A percentile compares a stretch with the other conserved stretches of the same genome.
phyloP scores from a whole-genome alignment of 208 protist genomes.

The Leptomonas pyrrhocoris region DNA sequence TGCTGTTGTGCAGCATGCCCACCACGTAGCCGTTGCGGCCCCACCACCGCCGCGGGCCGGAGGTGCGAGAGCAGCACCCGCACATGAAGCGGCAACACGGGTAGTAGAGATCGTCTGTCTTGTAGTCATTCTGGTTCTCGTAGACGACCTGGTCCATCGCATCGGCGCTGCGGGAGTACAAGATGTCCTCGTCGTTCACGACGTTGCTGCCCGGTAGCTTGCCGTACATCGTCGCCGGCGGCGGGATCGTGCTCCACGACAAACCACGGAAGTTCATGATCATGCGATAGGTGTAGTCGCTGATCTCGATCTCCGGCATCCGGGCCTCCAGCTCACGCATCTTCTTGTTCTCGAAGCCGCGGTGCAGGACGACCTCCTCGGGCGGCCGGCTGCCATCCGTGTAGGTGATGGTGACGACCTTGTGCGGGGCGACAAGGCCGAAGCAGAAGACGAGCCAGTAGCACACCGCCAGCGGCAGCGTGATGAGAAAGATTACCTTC shows the following conservation, averaged over 20 bases:
- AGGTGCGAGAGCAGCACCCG: conserved; percentile 27
- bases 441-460: conserved; percentile 82
- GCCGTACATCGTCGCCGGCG: conserved; percentile 21
- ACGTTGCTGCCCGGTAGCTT: conserved; percentile 8
- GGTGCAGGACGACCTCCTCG: conserved; percentile 35
- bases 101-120: conserved; percentile 43
- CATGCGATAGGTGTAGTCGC: conserved; percentile 47
- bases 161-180: conserved; percentile 5
- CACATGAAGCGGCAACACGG: conserved; percentile 37
- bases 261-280: conserved; percentile 53
- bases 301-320: conserved; percentile 19
- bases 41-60: conserved; percentile 53
- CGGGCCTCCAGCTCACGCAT: conserved; percentile 30
- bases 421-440: conserved; percentile 60
- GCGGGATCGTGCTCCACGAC: conserved; percentile 34
- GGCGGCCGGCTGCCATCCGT: conserved; percentile 6
- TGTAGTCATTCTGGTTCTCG: conserved; percentile 14
- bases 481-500: conserved; percentile 70
- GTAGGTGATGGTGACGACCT: conserved; percentile 37
- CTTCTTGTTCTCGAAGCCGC: conserved; percentile 41
- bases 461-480: conserved; percentile 54
- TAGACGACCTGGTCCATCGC: conserved; percentile 14
- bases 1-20: conserved; percentile 54
- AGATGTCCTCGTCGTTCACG: conserved; percentile 13
- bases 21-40: conserved; percentile 37